phyloP scores from a whole-genome alignment of 2,329 filamentous ascomycete genomes.

The Colletotrichum abscissum region DNA sequence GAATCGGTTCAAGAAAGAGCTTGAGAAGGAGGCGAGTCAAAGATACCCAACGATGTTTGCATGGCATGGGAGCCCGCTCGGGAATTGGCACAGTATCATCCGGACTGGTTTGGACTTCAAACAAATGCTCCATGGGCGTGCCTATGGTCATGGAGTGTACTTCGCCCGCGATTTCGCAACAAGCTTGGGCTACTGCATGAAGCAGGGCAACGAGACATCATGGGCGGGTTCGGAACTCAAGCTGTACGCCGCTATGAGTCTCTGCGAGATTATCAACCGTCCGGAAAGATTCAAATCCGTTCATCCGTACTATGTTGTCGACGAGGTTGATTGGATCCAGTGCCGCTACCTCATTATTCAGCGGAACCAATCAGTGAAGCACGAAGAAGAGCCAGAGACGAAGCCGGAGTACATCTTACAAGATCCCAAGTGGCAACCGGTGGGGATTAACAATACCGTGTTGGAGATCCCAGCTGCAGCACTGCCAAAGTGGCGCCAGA shows the following conservation, averaged over 20 bases:
- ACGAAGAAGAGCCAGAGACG: not conserved
- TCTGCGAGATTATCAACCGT: slow-evolving; percentile 88
- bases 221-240: slow-evolving; percentile 78
- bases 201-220: slow-evolving; percentile 46
- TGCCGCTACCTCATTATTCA: slow-evolving; percentile 82
- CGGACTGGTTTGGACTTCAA: slow-evolving; percentile 83
- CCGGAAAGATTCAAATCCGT: slow-evolving; percentile 68
- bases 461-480: slow-evolving; percentile 44
- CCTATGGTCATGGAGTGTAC: slow-evolving; percentile 85
- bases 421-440: slow-evolving; percentile 37
- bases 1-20: slow-evolving; percentile 74
- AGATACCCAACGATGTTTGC: slow-evolving; percentile 80
- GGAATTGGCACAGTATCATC: slow-evolving; percentile 92
- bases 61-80: slow-evolving; percentile 83
- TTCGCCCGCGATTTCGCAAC: slow-evolving; percentile 71
- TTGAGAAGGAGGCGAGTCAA: slow-evolving; percentile 57
- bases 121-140: slow-evolving; percentile 70
- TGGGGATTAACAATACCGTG: not conserved
- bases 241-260: slow-evolving; percentile 70
- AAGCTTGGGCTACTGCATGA: slow-evolving; percentile 62
- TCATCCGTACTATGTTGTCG: slow-evolving; percentile 76
- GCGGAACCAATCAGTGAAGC: not conserved
- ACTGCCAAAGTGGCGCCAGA: slow-evolving; percentile 36
- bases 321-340: slow-evolving; percentile 86
- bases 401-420: slow-evolving; percentile 41